Percentiles rank a stretch among this genome's conserved stretches.
Evolutionary conservation across 768 basidiomycete genomes (phyloP).

Genomic region (Leccinum sublutescens): DNA sequence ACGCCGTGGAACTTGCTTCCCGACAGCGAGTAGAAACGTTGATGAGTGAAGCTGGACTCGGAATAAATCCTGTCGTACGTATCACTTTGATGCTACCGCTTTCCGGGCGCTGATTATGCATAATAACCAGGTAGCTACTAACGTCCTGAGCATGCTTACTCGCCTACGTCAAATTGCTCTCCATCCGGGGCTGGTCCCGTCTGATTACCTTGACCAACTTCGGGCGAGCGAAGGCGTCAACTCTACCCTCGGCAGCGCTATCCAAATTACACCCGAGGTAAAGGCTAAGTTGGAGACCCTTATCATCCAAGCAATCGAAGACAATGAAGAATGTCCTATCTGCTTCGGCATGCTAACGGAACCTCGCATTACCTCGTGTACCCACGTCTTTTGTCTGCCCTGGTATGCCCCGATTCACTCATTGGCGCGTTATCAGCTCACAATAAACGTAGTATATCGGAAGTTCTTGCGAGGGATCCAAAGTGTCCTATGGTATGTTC

Average conservation of each 20-base stretch:
- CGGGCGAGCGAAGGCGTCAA: constrained; percentile 30
- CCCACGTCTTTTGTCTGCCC: constrained; percentile 67
- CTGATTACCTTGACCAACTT: constrained; percentile 67
- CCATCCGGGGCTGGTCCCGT: constrained; percentile 74
- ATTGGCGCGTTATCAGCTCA: background rate
- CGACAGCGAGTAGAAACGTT: constrained; percentile 58
- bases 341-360: constrained; percentile 62
- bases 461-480: constrained; percentile 66
- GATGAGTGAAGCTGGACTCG: constrained; percentile 38
- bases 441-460: constrained; percentile 51
- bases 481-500: constrained; percentile 74
- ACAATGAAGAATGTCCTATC: constrained; percentile 80
- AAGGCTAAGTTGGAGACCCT: constrained; percentile 53
- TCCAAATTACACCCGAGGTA: constrained; percentile 51
- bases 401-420: constrained; percentile 45
- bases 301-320: constrained; percentile 69
- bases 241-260: constrained; percentile 18
- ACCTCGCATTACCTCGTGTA: constrained; percentile 70
- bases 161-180: constrained; percentile 81
- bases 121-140: constrained; percentile 53
- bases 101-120: constrained; percentile 4
- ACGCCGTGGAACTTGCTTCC: constrained; percentile 63
- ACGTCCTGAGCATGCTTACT: constrained; percentile 80
- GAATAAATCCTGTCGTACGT: constrained; percentile 42
- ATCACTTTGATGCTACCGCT: background rate